phyloP scores from a whole-genome alignment of 108 stramenopile genomes.

The Skeletonema costatum region DNA sequence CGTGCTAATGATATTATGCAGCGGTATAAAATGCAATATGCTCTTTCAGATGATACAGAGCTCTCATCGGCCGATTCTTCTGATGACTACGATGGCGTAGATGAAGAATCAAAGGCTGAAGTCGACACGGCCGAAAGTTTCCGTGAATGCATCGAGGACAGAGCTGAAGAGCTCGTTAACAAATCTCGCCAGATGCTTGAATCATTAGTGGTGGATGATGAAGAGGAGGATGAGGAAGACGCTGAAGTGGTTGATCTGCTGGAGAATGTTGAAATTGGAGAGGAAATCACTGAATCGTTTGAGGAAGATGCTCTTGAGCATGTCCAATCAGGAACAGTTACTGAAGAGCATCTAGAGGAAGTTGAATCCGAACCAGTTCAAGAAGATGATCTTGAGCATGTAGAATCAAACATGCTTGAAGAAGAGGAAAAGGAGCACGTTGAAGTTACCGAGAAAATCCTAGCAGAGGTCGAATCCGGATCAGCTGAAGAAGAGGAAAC shows the following conservation, averaged over 20 bases:
- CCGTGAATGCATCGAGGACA: not conserved
- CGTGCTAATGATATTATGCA: not conserved
- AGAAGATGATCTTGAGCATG: not conserved
- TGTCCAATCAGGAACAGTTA: too few relatives aligned
- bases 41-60: not conserved
- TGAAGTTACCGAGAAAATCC: too few relatives aligned
- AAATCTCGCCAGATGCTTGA: constrained; percentile 5
- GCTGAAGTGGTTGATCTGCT: not conserved
- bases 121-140: not conserved
- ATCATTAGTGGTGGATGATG: not conserved
- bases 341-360: not conserved
- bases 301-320: too few relatives aligned
- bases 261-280: constrained; percentile 1
- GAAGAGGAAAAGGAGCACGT: not conserved
- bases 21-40: not conserved
- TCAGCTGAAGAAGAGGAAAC: too few relatives aligned
- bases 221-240: not conserved
- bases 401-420: not conserved
- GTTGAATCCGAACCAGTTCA: not conserved
- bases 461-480: too few relatives aligned
- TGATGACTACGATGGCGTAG: not conserved
- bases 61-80: not conserved
- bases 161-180: constrained; percentile 5
- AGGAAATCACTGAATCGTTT: not conserved
- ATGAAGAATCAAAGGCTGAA: not conserved